These are phyloP conservation scores for Firmiana major DNA, from an alignment of 345 rosid genomes.

Conservation along the genomic window DNA sequence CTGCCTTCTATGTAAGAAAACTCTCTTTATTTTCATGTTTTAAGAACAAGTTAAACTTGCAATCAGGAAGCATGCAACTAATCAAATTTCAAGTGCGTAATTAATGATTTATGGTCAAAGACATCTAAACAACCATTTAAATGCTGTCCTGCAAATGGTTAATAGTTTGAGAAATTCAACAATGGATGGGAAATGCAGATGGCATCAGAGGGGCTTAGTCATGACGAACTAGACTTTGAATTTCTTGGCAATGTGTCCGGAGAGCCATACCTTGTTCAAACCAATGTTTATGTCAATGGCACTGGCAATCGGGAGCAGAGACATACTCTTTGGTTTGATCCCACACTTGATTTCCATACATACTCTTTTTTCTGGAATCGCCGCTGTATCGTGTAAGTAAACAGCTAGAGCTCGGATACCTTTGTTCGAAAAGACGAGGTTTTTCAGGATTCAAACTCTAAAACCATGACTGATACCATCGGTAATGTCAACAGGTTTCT, in stretches of 20 bases:
- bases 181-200: conserved; percentile 1
- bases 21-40: not conserved
- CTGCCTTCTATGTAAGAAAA: conserved; percentile 9
- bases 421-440: too few species aligned
- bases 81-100: not conserved
- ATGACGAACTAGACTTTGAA: conserved; percentile 13
- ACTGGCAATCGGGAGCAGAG: conserved; percentile 11
- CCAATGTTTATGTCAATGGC: conserved; percentile 10
- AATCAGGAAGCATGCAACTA: not conserved
- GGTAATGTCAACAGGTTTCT: conserved; percentile 13
- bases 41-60: not conserved
- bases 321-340: conserved; percentile 13
- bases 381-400: not conserved
- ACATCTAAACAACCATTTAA: not conserved
- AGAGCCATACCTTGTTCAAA: conserved; percentile 13
- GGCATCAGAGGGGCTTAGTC: conserved; percentile 2
- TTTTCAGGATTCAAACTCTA: too few species aligned
- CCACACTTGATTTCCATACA: conserved; percentile 7
- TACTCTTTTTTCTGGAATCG: conserved; percentile 12
- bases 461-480: too few species aligned
- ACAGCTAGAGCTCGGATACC: not conserved
- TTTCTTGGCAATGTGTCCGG: conserved; percentile 11
- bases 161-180: not conserved
- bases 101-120: not conserved
- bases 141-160: too few species aligned